Evolutionary conservation across 2,329 filamentous ascomycete species (phyloP), one percentile per base, ranked within the genome.

Genomic region (Aureobasidium sp.): DNA sequence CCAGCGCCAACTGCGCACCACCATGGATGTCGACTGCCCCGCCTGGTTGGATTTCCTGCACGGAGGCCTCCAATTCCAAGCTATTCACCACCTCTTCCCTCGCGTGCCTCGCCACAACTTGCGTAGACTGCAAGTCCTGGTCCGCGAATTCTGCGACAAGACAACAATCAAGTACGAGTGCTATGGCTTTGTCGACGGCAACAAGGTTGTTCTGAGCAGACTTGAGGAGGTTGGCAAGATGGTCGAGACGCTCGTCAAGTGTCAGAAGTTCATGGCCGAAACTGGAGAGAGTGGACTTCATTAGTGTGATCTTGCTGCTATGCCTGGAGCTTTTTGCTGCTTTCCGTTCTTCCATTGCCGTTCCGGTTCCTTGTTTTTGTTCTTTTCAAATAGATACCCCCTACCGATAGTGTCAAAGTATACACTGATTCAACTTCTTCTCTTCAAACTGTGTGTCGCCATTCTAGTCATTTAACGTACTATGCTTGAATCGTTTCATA

Each of bases 11-110:
- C 74, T 89, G 38, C 79, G 86, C 46, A 89, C 86, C 3, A 88
- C 85, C 27, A 87, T 89, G 85, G 86, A 89, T 67, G 82, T 89
- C 50, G 84, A 87, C 66, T 89, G 86, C 71, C 86, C 86, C 0
- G 74, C 78, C 25, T 89, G 86, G 86, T 74, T 89, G 27, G 86
- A 89, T 69, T 89, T 84, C 66, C 78, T 88, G 68, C 86, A 89
- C 69, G 86, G 86, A 51, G 86, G 86, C 1, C 75, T 89, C 29
- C 86, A 89, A 72, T 89, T 89, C 73, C 86, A 89, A 71, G 85
- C 82, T 7, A 80, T 88, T 2, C 86, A 89, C 70, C 86, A 89
- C 65, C 71, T 89, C 11, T 89, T 85, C 67, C 86, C 86, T 2
- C 78, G 86, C 4, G 78, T 88, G 57, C 86, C 86, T 1, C 74